These are phyloP conservation scores for Apophysomyces variabilis DNA, from an alignment of 371 early-diverging fungal genomes.

Conservation along the genomic window DNA sequence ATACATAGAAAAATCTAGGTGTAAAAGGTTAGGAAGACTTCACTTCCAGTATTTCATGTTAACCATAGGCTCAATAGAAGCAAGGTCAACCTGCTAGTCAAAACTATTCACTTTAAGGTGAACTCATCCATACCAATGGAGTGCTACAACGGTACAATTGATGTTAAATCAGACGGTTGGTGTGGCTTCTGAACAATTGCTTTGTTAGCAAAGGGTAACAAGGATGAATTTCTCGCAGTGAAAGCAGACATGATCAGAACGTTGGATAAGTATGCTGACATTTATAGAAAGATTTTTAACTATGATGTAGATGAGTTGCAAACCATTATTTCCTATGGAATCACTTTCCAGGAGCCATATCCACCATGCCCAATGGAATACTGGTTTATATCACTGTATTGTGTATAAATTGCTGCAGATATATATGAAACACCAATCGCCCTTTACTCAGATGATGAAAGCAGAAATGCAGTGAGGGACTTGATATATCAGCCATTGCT, in stretches of 20 bases:
- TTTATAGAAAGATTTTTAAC: not conserved
- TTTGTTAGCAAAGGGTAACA: constrained; percentile 15
- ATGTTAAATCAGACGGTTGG: not conserved
- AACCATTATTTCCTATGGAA: not conserved
- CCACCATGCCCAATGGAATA: not conserved
- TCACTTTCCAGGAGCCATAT: not conserved
- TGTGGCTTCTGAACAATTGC: constrained; percentile 3
- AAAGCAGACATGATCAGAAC: constrained; percentile 2
- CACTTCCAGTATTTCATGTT: not conserved
- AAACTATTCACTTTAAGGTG: not conserved
- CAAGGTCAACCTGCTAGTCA: not conserved
- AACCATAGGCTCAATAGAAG: not conserved
- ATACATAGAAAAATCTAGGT: not conserved
- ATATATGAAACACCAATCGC: not conserved
- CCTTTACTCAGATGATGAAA: not conserved
- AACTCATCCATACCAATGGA: not conserved
- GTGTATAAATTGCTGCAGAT: not conserved
- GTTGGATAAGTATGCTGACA: not conserved
- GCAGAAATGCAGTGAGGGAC: not conserved
- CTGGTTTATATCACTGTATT: not conserved
- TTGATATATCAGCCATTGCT: not conserved
- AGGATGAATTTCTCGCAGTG: not conserved
- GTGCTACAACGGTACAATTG: not conserved
- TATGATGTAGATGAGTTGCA: not conserved
- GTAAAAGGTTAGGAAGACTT: not conserved